A percentile compares a stretch with the other conserved stretches of the same genome.
These are phyloP conservation scores for Fusarium domesticum DNA, from an alignment of 2,329 filamentous ascomycete species.

Conservation along the genomic window DNA sequence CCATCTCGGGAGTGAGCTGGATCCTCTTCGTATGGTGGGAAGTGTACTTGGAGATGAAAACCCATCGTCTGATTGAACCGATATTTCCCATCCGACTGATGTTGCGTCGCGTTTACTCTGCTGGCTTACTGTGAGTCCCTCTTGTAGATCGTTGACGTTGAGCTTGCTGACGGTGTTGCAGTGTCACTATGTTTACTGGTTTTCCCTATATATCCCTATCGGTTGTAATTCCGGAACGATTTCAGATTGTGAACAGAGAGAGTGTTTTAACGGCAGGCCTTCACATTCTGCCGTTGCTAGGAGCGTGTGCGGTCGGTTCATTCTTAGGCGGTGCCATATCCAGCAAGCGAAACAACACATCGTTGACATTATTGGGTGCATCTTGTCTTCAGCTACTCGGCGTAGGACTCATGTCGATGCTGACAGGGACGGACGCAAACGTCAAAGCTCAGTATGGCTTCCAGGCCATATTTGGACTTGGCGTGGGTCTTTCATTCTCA, in stretches of 20 bases:
- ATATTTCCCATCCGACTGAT: constrained; percentile 54
- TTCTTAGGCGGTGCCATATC: constrained; percentile 54
- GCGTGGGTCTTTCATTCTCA: constrained; percentile 57
- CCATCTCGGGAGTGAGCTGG: constrained; percentile 47
- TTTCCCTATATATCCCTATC: constrained; percentile 58
- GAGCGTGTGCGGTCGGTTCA: constrained; percentile 54
- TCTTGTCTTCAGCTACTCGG: constrained; percentile 53
- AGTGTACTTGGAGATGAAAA: constrained; percentile 39
- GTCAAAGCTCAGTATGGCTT: constrained; percentile 50
- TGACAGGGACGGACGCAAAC: constrained; percentile 33
- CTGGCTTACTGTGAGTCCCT: constrained; percentile 46
- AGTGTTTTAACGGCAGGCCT: constrained; percentile 53
- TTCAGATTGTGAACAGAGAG: constrained; percentile 57
- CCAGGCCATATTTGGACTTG: constrained; percentile 55
- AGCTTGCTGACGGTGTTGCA: constrained; percentile 28
- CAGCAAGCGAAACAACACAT: constrained; percentile 52
- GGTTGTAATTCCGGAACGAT: constrained; percentile 57
- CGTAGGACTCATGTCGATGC: constrained; percentile 47
- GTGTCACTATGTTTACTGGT: constrained; percentile 55
- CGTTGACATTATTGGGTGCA: constrained; percentile 48
- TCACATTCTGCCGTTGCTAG: constrained; percentile 57
- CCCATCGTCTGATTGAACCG: constrained; percentile 44
- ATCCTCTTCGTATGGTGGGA: constrained; percentile 52
- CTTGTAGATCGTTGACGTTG: background rate
- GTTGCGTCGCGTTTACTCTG: constrained; percentile 47